These are phyloP conservation scores for Nemania diffusa DNA, from an alignment of 2,329 filamentous ascomycete species.

Conservation along the genomic window DNA sequence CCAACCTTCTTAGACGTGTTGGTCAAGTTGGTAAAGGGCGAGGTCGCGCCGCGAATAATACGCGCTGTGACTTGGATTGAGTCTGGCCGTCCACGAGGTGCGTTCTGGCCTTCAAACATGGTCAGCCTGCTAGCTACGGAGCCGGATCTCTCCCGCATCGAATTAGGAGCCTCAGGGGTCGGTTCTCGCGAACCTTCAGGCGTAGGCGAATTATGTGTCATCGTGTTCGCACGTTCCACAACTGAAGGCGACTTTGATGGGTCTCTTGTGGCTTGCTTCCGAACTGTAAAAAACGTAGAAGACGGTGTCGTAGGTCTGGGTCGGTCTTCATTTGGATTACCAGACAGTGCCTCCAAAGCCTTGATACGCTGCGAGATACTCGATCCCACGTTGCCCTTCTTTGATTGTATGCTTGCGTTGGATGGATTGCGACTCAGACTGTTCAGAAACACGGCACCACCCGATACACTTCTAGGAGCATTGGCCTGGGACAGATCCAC, in stretches of 20 bases:
- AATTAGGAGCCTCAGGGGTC: constrained; percentile 38
- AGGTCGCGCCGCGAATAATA: constrained; percentile 75
- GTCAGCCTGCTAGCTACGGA: constrained; percentile 67
- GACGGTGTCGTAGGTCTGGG: constrained; percentile 49
- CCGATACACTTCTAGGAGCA: constrained; percentile 63
- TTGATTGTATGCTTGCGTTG: constrained; percentile 65
- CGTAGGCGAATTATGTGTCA: constrained; percentile 43
- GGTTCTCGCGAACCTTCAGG: constrained; percentile 45
- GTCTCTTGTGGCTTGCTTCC: constrained; percentile 50
- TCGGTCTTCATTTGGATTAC: constrained; percentile 50
- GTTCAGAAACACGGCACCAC: constrained; percentile 64
- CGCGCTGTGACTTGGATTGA: constrained; percentile 90
- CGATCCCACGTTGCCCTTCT: constrained; percentile 85
- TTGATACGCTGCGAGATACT: constrained; percentile 96
- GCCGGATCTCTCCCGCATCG: constrained; percentile 58
- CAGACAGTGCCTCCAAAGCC: constrained; percentile 82
- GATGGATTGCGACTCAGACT: constrained; percentile 63
- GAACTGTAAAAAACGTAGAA: constrained; percentile 59
- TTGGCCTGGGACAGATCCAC: constrained; percentile 58
- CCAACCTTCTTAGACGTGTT: constrained; percentile 55
- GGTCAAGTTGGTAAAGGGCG: constrained; percentile 54
- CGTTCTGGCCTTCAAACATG: constrained; percentile 61
- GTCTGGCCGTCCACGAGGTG: constrained; percentile 67
- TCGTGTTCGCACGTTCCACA: constrained; percentile 50
- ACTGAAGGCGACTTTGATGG: constrained; percentile 51